Percentiles rank a stretch among this genome's conserved stretches.
These are phyloP conservation scores for Psidium friedrichsthalianum DNA, from an alignment of 345 rosid species.

Conservation along the genomic window DNA sequence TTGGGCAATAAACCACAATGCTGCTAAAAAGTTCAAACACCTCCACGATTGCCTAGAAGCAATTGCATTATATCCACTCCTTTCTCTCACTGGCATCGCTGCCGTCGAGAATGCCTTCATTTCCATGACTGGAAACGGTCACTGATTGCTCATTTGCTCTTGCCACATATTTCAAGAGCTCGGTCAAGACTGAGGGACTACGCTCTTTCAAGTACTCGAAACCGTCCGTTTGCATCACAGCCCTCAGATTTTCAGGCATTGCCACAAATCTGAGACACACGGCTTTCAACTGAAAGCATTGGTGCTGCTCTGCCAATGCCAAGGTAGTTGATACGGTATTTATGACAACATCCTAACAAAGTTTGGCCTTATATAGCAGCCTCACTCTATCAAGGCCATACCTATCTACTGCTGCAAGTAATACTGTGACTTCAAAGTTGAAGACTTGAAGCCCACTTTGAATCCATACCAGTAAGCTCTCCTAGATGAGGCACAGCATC, in stretches of 20 bases:
- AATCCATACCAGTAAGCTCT: constrained; percentile 44
- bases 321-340: constrained; percentile 56
- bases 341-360: constrained; percentile 47
- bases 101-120: constrained; percentile 37
- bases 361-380: constrained; percentile 33
- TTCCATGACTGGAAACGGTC: constrained; percentile 20
- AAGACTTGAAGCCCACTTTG: constrained; percentile 57
- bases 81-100: constrained; percentile 43
- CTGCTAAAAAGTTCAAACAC: too few species aligned
- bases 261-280: constrained; percentile 53
- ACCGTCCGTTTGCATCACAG: constrained; percentile 64
- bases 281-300: constrained; percentile 49
- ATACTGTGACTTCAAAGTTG: constrained; percentile 58
- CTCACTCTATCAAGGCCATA: constrained; percentile 53
- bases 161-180: constrained; percentile 48
- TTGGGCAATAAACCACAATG: too few species aligned
- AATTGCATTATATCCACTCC: neutral
- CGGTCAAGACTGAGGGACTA: constrained; percentile 41
- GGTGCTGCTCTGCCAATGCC: constrained; percentile 69
- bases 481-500: constrained; percentile 46
- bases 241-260: constrained; percentile 40
- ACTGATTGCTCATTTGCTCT: constrained; percentile 31
- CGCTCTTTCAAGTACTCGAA: constrained; percentile 49
- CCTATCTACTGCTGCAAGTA: constrained; percentile 62
- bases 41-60: too few species aligned